Evolutionary conservation across 805 yeast species (phyloP).

Genomic region (Sugiyamaella boreocaroliniensis): DNA sequence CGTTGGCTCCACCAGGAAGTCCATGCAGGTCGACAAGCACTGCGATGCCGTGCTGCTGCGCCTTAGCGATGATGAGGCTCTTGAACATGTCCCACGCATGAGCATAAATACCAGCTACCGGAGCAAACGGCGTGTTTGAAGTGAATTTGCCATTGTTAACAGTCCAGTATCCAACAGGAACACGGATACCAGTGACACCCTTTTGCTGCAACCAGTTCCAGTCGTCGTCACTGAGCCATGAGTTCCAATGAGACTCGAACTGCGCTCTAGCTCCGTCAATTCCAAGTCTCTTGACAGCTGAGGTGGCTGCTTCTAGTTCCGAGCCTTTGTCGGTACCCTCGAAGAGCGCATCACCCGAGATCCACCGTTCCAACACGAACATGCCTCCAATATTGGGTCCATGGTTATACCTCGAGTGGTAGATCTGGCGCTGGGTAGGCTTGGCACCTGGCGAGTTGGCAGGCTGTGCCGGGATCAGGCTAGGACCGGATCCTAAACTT

Average conservation of each 20-base stretch:
- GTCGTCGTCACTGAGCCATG: constrained; percentile 58
- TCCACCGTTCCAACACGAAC: constrained; percentile 75
- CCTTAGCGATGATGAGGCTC: constrained; percentile 47
- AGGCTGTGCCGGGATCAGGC: constrained; percentile 22
- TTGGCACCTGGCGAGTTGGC: constrained; percentile 27
- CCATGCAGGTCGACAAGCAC: constrained; percentile 83
- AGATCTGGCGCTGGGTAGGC: constrained; percentile 31
- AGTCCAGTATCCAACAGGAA: constrained; percentile 91
- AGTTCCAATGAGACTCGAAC: constrained; percentile 58
- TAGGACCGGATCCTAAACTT: constrained; percentile 4
- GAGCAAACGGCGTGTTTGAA: constrained; percentile 55
- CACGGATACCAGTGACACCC: constrained; percentile 73
- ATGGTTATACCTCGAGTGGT: constrained; percentile 42
- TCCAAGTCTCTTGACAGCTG: constrained; percentile 44
- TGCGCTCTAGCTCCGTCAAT: constrained; percentile 45
- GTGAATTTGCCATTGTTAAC: constrained; percentile 57
- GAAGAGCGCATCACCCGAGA: constrained; percentile 39
- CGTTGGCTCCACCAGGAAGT: constrained; percentile 88
- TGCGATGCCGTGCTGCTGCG: constrained; percentile 56
- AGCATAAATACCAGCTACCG: constrained; percentile 49
- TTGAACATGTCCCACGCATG: constrained; percentile 67
- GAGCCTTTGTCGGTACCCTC: constrained; percentile 45
- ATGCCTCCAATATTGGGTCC: constrained; percentile 85
- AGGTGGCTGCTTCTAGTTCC: constrained; percentile 68
- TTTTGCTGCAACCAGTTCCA: constrained; percentile 66